Percentiles rank a stretch among this genome's conserved stretches.
Evolutionary conservation across 1,284 basidiomycete species (phyloP).

Genomic region (Marasmius oreades): DNA sequence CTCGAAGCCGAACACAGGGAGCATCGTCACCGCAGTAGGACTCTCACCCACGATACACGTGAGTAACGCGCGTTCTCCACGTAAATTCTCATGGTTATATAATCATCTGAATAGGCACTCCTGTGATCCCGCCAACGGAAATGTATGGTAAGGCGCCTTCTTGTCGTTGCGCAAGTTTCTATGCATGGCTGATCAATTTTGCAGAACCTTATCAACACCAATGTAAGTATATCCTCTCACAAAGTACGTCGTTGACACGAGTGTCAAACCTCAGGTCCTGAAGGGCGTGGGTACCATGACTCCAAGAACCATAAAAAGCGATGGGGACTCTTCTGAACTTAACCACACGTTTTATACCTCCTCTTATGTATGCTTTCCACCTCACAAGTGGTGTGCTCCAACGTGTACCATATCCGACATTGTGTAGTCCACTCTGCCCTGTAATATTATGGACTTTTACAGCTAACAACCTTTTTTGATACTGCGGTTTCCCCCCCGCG

Average conservation of each 20-base stretch:
- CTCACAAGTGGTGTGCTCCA: background rate
- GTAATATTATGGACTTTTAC: too few relatives aligned
- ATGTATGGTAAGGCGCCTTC: background rate
- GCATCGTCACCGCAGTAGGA: background rate
- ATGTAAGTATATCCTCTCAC: background rate
- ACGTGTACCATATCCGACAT: background rate
- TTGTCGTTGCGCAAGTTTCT: background rate
- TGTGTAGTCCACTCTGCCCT: too few relatives aligned
- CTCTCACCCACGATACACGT: constrained; percentile 3
- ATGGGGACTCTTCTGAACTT: background rate
- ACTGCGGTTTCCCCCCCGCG: too few relatives aligned
- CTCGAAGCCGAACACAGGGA: background rate
- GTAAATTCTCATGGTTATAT: background rate
- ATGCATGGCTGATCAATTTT: background rate
- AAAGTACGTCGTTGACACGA: background rate
- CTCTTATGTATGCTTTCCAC: background rate
- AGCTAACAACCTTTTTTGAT: too few relatives aligned
- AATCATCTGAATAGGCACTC: background rate
- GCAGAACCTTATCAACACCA: background rate
- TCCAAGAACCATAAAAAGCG: background rate
- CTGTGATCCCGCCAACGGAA: background rate
- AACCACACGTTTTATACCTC: background rate
- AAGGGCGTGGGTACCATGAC: background rate
- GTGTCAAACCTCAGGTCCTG: background rate
- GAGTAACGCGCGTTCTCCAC: background rate